Evolutionary conservation across 2,329 filamentous ascomycete genomes (phyloP), one percentile per base, ranked within the genome.

Genomic region (Calycina herbarum): DNA sequence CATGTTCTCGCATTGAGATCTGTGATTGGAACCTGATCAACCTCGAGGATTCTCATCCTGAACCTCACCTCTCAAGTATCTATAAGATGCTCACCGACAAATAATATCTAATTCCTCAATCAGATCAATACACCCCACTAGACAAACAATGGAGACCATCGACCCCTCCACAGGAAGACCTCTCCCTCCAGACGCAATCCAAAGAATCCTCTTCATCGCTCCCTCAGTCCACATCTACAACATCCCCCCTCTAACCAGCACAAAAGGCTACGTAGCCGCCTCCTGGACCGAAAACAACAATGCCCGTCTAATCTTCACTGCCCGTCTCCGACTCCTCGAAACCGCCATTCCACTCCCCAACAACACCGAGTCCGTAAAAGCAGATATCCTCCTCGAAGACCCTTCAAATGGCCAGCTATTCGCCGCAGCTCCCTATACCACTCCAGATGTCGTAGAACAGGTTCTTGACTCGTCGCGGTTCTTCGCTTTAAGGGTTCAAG

Each of bases 311-410:
- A 96, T 96, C 79, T 96, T 96, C 81, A 94, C 92, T 59, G 91
- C 90, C 56, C 90, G 92, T 59, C 79, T 95, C 63, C 91, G 93
- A 73, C 81, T 94, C 69, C 81, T 95, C 74, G 91, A 94, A 78
- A 94, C 90, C 1, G 87, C 90, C 5, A 81, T 86, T 64, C 79
- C 78, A 8, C 71, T 74, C 20, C 68, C 72, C 59, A 74, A 77
- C 62, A 75, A 78, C 59, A 78, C 24, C 40, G 85, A 87, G 69
- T 82, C 82, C 66, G 82, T 94, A 68, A 90, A 88, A 74, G 86
- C 89, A 38, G 91, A 93, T 74, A 84, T 95, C 68, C 82, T 95
- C 33, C 86, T 97, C 58, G 92, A 96, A 76, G 92, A 96, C 76
- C 80, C 88, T 3, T 82, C 82, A 29, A 87, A 82, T 0, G 92